Evolutionary conservation across 257 asterid genomes (phyloP), one percentile per base, ranked within the genome.

Genomic region (Nicotiana noctiflora): DNA sequence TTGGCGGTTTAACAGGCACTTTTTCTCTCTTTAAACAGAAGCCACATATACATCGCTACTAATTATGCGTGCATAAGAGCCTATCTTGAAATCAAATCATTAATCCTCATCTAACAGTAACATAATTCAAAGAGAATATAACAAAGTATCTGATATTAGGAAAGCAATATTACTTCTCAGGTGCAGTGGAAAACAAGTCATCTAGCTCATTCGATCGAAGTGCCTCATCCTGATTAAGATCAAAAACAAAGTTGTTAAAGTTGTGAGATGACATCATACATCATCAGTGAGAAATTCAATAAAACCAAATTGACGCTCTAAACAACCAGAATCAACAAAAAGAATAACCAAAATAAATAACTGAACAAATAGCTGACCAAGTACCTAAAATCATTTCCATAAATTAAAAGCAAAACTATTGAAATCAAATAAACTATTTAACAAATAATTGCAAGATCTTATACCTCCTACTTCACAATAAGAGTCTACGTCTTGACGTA

Each of bases 101-200:
- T 74, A 8, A 23, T 74, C 78, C 61, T 14, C 79, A 74, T 49
- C 61, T 25, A 11, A 7, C 40, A 74, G 61, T 74, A 74, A 32
- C 61, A 25, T 18, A 62, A 74, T 21, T 49, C 5, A n/a, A 25
- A 57, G 57, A 79, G 57, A 31, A 81, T 64, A 72, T 31, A 66
- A 77, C 65, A 62, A 8, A 27, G 52, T 27, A 59, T 53, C 72
- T 25, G 61, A 81, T 51, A 77, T 49, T 37, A 77, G 66, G 80
- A 80, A 72, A 83, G 79, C n/a, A 55, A 65, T 37, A 88, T 88
- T 95, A 96, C 99, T 91, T 94, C 80, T 96, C 99, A 21, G 99
- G 98, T 15, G 98, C 97, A 9, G 98, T 92, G 64, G 98, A 96
- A 86, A 94, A 96, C 83, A 96, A 85, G 86, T 96, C 98, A n/a